phyloP scores from a whole-genome alignment of 352 stramenopile species.

The Pythium insidiosum region DNA sequence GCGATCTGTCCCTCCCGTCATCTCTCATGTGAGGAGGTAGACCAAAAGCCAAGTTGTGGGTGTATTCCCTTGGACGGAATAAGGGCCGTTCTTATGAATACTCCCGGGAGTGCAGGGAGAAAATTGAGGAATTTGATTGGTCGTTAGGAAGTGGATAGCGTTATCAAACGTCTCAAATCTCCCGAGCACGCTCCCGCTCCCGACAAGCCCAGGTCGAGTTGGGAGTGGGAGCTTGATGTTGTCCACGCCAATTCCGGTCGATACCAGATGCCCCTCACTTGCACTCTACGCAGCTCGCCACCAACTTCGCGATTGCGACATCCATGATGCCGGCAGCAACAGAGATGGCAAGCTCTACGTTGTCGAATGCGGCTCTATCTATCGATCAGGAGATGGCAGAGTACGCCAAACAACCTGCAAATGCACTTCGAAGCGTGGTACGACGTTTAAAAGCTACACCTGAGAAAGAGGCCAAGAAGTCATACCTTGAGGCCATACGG shows the following conservation, averaged over 20 bases:
- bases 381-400: not conserved
- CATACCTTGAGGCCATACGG: not conserved
- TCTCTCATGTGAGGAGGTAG: too few relatives aligned
- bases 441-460: not conserved
- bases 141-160: too few relatives aligned
- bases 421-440: not conserved
- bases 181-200: not conserved
- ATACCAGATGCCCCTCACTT: too few relatives aligned
- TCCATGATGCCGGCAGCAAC: too few relatives aligned
- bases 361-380: not conserved
- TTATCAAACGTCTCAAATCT: not conserved
- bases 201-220: not conserved
- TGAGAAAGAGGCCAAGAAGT: not conserved
- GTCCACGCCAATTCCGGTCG: not conserved
- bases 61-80: too few relatives aligned
- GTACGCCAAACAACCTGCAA: not conserved
- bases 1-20: too few relatives aligned
- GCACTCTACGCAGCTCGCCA: too few relatives aligned
- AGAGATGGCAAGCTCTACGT: not conserved
- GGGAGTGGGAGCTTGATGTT: not conserved
- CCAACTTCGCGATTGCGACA: too few relatives aligned
- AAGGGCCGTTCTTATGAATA: too few relatives aligned
- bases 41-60: too few relatives aligned
- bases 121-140: too few relatives aligned
- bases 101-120: too few relatives aligned